These are phyloP conservation scores for Ogataea pilisensis DNA, from an alignment of 805 yeast genomes.

Conservation along the genomic window DNA sequence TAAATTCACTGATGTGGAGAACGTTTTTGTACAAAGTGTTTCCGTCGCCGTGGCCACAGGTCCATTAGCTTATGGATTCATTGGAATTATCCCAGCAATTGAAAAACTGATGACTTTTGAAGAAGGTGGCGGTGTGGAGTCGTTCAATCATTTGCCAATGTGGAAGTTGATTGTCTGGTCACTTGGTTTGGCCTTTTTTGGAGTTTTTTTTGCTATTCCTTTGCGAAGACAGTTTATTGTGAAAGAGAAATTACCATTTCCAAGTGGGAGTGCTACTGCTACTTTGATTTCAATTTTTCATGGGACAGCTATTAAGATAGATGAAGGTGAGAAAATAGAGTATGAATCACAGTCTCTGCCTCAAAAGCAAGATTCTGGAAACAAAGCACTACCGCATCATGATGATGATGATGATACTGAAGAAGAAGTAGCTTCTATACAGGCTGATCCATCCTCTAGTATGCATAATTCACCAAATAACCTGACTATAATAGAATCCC, in stretches of 20 bases:
- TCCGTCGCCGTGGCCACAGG: slow-evolving; percentile 98
- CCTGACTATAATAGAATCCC: slow-evolving; percentile 32
- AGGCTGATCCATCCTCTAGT: background rate
- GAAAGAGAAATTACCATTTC: slow-evolving; percentile 85
- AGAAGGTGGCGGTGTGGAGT: slow-evolving; percentile 61
- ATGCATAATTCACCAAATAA: slow-evolving; percentile 12
- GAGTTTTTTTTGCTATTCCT: slow-evolving; percentile 93
- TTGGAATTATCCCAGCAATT: slow-evolving; percentile 93
- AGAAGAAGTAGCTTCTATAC: background rate
- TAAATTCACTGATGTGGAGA: slow-evolving; percentile 84
- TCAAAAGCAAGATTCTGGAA: no score
- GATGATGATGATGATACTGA: background rate
- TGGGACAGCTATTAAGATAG: slow-evolving; percentile 52
- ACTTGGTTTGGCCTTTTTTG: slow-evolving; percentile 83
- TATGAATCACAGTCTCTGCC: no score
- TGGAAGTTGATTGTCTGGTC: slow-evolving; percentile 75
- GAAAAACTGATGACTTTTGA: slow-evolving; percentile 78
- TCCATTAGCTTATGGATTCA: slow-evolving; percentile 90
- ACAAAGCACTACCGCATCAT: background rate
- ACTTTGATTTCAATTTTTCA: slow-evolving; percentile 85
- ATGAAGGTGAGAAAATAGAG: slow-evolving; percentile 6
- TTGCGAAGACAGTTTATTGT: slow-evolving; percentile 80
- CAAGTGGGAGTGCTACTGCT: slow-evolving; percentile 96
- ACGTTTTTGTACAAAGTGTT: slow-evolving; percentile 85
- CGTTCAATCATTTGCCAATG: slow-evolving; percentile 33